These are phyloP conservation scores for Trichoderma endophyticum DNA, from an alignment of 2,329 filamentous ascomycete genomes.

Conservation along the genomic window DNA sequence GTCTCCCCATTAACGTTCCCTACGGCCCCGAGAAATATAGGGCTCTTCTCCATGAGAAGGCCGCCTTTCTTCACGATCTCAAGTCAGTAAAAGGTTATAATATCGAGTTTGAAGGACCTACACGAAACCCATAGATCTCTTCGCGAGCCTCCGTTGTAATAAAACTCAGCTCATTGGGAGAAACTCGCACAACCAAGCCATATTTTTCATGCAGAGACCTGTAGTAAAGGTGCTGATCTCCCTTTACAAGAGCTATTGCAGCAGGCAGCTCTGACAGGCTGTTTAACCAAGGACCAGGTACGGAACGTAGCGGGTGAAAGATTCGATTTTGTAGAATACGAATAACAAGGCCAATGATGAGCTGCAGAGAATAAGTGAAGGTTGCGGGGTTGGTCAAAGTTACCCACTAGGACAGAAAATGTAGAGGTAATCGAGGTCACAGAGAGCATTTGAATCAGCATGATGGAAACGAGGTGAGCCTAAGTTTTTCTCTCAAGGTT, in stretches of 20 bases:
- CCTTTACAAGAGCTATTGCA: not conserved
- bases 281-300: not conserved
- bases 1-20: not conserved
- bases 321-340: not conserved
- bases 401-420: not conserved
- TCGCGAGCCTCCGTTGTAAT: not conserved
- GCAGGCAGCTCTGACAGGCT: not conserved
- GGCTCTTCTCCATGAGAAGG: not conserved
- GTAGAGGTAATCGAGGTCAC: not conserved
- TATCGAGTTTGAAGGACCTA: not conserved
- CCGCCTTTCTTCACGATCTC: not conserved
- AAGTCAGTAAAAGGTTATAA: not conserved
- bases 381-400: not conserved
- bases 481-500: not conserved
- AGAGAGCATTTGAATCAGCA: not conserved
- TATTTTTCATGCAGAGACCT: not conserved
- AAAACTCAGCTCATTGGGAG: not conserved
- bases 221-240: not conserved
- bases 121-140: not conserved
- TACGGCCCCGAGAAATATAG: not conserved
- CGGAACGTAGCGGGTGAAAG: not conserved
- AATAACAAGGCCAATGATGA: not conserved
- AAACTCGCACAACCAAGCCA: not conserved
- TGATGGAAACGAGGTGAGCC: not conserved
- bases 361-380: not conserved